Base-by-base conservation (phyloP, 768 basidiomycete genomes). In the Tephrocybe rancida region DNA sequence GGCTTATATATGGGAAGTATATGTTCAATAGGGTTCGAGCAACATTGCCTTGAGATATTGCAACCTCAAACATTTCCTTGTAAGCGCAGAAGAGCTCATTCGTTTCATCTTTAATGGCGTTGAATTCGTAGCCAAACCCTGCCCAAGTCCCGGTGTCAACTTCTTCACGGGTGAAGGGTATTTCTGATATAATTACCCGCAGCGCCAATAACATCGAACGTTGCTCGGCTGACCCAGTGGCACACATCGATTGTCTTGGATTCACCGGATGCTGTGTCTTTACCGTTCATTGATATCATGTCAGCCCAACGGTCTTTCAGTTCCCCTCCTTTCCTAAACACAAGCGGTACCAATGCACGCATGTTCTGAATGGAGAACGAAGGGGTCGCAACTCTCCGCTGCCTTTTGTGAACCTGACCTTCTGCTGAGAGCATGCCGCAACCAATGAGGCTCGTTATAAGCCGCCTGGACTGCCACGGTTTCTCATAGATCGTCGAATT, bases 171-270 rank as follows among this genome's bases (percentile, higher is more conserved):
- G 16, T 34, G 10, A 25, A 21, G 11, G 21, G 1, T 22, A 5
- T 4, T 7, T 5, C 4, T 25, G 25, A 19, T 19, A 21, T 7
- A 64, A 74, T 42, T 50, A 90, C 90, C 90, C 37, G 93, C 90
- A n/a, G 91, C 67, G 1, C 93, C 95, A 60, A 97, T 93, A 39
- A 95, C 86, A 67, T 96, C 95, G 62, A 97, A 90, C 0, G 93
- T 93, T 8, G 87, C 86, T 38, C 92, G 80, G 57, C 86, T 88
- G 29, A 95, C 69, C 88, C 89, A 95, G 59, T 82, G 84, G 63
- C 83, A 86, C 6, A 95, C 82, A 61, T 97, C 91, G 22, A 97
- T 64, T 61, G 62, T 77, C 55, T 57, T 3, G 5, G 65, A 61
- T 7, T 63, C 71, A 64, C 69, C 44, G 57, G 57, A 38, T 61